Conservation (phyloP, 305 asterid species). For the Solanum aculeatissimum region DNA sequence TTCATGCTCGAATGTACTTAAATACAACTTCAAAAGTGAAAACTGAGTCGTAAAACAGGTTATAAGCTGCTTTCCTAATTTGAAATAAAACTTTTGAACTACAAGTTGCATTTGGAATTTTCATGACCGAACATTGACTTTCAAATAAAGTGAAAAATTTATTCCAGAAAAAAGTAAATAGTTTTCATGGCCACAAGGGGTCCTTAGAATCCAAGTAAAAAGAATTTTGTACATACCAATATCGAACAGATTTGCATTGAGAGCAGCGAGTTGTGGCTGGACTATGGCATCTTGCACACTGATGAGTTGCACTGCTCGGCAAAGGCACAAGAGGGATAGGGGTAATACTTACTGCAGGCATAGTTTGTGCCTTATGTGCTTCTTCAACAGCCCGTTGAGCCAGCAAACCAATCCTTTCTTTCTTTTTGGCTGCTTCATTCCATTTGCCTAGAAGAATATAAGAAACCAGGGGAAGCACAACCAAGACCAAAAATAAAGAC, state of each 20-base stretch:
- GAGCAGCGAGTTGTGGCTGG: slow-evolving; percentile 73
- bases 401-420: slow-evolving; percentile 38
- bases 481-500: slow-evolving; percentile 46
- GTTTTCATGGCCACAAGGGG: neutral
- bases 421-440: slow-evolving; percentile 49
- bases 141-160: neutral
- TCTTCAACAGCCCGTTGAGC: slow-evolving; percentile 49
- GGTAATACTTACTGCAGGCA: slow-evolving; percentile 32
- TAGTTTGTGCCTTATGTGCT: slow-evolving; percentile 27
- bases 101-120: neutral
- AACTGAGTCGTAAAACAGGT: neutral
- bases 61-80: neutral
- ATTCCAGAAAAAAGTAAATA: neutral
- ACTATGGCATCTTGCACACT: slow-evolving; percentile 61
- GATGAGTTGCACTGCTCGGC: slow-evolving; percentile 38
- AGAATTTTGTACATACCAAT: slow-evolving; percentile 43
- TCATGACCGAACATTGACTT: neutral
- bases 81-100: neutral
- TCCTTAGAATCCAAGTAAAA: neutral
- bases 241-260: slow-evolving; percentile 71
- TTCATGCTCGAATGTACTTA: neutral
- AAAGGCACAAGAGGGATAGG: slow-evolving; percentile 21
- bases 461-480: slow-evolving; percentile 69
- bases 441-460: slow-evolving; percentile 72
- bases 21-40: neutral